These are phyloP conservation scores for Pistacia atlantica DNA, from an alignment of 345 rosid species.

Conservation along the genomic window DNA sequence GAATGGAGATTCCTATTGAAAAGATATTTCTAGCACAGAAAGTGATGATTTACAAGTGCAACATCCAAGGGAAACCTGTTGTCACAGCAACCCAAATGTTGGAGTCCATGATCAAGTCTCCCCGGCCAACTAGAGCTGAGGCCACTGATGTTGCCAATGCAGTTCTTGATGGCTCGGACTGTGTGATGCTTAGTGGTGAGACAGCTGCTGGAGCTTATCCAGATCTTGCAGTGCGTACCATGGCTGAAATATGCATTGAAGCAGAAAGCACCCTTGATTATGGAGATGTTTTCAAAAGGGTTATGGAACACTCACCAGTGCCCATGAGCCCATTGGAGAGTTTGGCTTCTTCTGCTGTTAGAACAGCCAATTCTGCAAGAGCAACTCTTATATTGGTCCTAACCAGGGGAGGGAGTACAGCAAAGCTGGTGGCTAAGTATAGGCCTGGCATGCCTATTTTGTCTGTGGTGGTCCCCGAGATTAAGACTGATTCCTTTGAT, in stretches of 20 bases:
- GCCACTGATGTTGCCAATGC: conserved; percentile 99
- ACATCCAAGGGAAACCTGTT: conserved; percentile 95
- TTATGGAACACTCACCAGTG: conserved; percentile 80
- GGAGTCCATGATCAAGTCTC: conserved; percentile 98
- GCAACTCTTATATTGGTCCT: conserved; percentile 85
- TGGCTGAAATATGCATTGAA: conserved; percentile 92
- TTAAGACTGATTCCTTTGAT: conserved; percentile 79
- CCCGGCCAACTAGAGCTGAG: conserved; percentile 96
- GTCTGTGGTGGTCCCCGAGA: conserved; percentile 89
- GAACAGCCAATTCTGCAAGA: conserved; percentile 83
- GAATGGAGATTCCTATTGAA: conserved; percentile 98
- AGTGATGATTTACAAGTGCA: conserved; percentile 98
- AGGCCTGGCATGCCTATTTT: conserved; percentile 89
- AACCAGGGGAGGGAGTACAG: conserved; percentile 96
- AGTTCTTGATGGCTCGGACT: conserved; percentile 90
- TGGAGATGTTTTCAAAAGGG: conserved; percentile 81
- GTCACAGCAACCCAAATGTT: conserved; percentile 91
- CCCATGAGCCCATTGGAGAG: conserved; percentile 98
- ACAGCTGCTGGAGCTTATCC: conserved; percentile 99
- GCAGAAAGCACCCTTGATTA: conserved; percentile 92
- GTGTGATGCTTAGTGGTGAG: conserved; percentile 97
- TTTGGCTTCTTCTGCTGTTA: conserved; percentile 89
- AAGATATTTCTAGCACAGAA: conserved; percentile 97
- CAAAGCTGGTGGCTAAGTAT: conserved; percentile 94
- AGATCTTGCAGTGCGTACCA: conserved; percentile 82